Percentiles rank a stretch among this genome's conserved stretches.
These are phyloP conservation scores for Cronartium quercuum DNA, from an alignment of 1,284 basidiomycete genomes.

Conservation along the genomic window DNA sequence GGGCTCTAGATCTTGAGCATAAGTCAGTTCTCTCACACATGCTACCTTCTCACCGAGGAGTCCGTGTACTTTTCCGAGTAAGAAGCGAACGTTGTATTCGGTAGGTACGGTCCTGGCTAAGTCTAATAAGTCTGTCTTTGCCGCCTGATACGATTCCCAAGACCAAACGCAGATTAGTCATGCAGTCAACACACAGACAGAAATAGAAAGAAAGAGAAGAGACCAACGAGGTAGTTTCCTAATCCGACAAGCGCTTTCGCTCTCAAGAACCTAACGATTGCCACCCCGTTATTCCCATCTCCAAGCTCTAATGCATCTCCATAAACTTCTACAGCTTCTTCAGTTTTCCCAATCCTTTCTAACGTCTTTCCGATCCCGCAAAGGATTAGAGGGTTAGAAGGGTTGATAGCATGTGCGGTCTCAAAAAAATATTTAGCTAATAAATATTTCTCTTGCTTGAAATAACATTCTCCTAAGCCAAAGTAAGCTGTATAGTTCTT, in stretches of 20 bases:
- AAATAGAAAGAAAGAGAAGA: constrained; percentile 16
- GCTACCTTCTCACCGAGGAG: constrained; percentile 68
- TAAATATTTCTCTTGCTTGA: constrained; percentile 78
- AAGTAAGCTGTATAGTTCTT: constrained; percentile 97
- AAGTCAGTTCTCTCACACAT: constrained; percentile 72
- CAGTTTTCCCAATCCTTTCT: constrained; percentile 73
- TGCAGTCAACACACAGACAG: neutral
- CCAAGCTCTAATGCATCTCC: constrained; percentile 69
- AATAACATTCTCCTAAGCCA: constrained; percentile 88
- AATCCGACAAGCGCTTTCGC: constrained; percentile 77
- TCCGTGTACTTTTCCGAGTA: constrained; percentile 83
- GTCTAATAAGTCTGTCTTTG: constrained; percentile 69
- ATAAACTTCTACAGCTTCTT: constrained; percentile 66
- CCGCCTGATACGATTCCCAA: constrained; percentile 55
- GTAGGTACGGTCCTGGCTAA: constrained; percentile 74
- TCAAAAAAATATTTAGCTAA: constrained; percentile 91
- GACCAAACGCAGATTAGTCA: constrained; percentile 6
- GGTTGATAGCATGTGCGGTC: constrained; percentile 80
- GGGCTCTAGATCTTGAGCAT: constrained; percentile 67
- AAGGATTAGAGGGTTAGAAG: constrained; percentile 77
- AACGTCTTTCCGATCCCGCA: constrained; percentile 81
- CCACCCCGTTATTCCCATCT: constrained; percentile 56
- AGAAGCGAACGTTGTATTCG: constrained; percentile 88
- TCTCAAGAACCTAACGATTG: constrained; percentile 80
- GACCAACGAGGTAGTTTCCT: constrained; percentile 69